These are phyloP conservation scores for Tolypocladium guangdongense DNA, from an alignment of 2,329 filamentous ascomycete species.

Conservation along the genomic window DNA sequence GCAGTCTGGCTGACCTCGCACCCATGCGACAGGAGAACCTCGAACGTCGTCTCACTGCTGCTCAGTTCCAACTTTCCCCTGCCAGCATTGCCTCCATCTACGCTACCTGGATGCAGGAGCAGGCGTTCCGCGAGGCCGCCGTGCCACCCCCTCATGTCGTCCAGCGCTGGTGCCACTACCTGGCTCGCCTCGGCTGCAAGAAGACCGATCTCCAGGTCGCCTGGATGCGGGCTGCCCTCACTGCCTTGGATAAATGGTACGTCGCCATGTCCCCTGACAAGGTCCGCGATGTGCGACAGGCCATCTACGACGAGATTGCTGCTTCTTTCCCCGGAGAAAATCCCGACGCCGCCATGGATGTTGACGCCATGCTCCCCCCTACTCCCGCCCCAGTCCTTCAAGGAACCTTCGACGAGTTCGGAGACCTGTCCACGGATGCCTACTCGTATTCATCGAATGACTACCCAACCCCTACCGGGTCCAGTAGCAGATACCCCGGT, in stretches of 20 bases:
- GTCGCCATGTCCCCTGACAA: neutral
- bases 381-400: neutral
- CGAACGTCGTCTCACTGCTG: conserved; percentile 8
- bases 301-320: neutral
- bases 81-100: conserved; percentile 13
- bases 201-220: neutral
- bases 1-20: conserved; percentile 10
- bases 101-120: conserved; percentile 16
- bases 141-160: neutral
- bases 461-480: neutral
- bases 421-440: neutral
- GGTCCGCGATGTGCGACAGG: neutral
- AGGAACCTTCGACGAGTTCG: neutral
- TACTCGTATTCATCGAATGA: neutral
- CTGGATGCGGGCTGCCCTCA: conserved; percentile 1
- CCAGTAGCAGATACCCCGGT: neutral
- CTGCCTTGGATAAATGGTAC: neutral
- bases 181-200: neutral
- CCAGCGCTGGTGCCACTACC: neutral
- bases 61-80: conserved; percentile 2
- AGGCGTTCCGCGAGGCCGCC: neutral
- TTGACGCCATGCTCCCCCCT: neutral
- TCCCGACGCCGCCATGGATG: neutral
- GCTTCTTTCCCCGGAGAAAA: neutral
- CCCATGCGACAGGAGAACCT: conserved; percentile 14